Evolutionary conservation across 805 yeast genomes (phyloP).

Genomic region (Wickerhamomyces strasburgensis): DNA sequence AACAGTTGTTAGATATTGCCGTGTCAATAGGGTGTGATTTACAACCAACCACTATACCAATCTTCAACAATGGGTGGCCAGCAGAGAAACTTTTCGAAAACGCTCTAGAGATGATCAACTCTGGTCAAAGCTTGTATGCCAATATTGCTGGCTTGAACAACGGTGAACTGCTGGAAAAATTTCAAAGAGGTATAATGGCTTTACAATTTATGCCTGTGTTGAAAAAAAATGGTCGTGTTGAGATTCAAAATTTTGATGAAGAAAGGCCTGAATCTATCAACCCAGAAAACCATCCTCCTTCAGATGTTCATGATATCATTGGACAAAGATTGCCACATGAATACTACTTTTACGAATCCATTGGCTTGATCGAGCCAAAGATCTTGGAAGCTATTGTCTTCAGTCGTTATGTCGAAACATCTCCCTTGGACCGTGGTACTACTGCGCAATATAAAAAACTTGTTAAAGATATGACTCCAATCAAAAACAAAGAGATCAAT

Average conservation of each 20-base stretch:
- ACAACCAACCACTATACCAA: conserved; percentile 60
- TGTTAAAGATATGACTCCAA: conserved; percentile 40
- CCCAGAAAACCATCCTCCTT: conserved; percentile 39
- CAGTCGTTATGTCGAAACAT: conserved; percentile 56
- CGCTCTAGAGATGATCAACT: conserved; percentile 35
- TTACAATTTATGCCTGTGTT: conserved; percentile 71
- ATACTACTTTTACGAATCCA: conserved; percentile 70
- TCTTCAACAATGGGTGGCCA: conserved; percentile 31
- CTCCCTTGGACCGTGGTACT: conserved; percentile 61
- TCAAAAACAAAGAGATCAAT: conserved; percentile 57
- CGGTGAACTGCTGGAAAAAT: conserved; percentile 41
- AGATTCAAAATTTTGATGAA: conserved; percentile 44
- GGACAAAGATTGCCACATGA: conserved; percentile 87
- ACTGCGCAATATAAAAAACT: conserved; percentile 55
- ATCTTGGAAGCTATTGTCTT: conserved; percentile 62
- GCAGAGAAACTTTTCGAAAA: conserved; percentile 26
- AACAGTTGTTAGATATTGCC: conserved; percentile 70
- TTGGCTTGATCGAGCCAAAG: conserved; percentile 66
- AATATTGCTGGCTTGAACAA: conserved; percentile 43
- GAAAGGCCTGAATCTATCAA: background rate
- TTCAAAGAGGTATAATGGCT: conserved; percentile 64
- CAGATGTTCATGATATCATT: conserved; percentile 74
- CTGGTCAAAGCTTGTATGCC: conserved; percentile 44
- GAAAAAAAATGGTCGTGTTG: conserved; percentile 63
- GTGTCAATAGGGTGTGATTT: conserved; percentile 74